phyloP scores from a whole-genome alignment of 202 grass and related monocot genomes.

The Panicum virgatum region DNA sequence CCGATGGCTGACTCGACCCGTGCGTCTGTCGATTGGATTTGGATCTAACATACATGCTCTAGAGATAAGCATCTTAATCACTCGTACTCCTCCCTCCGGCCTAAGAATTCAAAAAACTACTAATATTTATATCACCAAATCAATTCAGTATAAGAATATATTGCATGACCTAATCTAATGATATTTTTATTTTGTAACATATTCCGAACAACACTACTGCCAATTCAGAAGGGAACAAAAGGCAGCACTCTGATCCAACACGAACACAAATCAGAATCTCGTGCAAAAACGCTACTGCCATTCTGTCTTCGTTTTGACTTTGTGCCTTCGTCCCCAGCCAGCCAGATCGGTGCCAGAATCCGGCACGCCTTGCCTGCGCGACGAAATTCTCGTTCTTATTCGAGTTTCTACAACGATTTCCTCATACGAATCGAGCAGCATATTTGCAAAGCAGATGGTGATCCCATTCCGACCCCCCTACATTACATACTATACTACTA shows the following conservation, averaged over 20 bases:
- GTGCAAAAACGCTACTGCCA: background rate
- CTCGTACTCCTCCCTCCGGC: background rate
- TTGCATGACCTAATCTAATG: no score
- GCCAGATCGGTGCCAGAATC: background rate
- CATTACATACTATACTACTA: background rate
- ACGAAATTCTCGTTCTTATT: slow-evolving; percentile 10
- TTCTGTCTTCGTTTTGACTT: background rate
- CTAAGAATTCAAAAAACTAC: no score
- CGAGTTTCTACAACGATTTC: slow-evolving; percentile 9
- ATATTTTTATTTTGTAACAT: no score
- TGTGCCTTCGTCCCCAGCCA: background rate
- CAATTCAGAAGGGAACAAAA: slow-evolving; percentile 5
- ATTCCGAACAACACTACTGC: background rate
- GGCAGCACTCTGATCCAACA: background rate
- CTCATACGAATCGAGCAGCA: slow-evolving; percentile 10
- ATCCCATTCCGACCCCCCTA: slow-evolving; percentile 6
- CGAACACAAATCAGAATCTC: background rate
- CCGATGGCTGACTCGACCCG: background rate
- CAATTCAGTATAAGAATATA: no score
- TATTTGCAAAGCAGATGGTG: slow-evolving; percentile 32
- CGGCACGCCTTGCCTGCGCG: background rate
- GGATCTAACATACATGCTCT: background rate
- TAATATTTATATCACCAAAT: no score
- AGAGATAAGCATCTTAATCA: background rate
- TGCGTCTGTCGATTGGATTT: background rate